Evolutionary conservation across 2,329 filamentous ascomycete species (phyloP), one percentile per base, ranked within the genome.

Genomic region (Dactylellina sp.): DNA sequence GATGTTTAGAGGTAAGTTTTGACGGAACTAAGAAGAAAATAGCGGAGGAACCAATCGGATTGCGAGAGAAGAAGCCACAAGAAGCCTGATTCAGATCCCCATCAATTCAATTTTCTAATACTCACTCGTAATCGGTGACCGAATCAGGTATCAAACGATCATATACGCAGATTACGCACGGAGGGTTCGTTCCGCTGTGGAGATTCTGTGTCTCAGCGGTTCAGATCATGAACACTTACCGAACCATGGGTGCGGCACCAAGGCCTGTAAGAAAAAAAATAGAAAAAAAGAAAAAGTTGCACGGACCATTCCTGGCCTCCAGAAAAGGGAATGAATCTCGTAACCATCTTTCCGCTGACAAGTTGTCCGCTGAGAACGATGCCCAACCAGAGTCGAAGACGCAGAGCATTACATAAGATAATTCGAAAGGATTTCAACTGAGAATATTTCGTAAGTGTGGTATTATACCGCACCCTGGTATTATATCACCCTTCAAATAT

Each of bases 141-240:
- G 37, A 40, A 68, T 42, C 24, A 60, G 63, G 63, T 28, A 60
- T 24, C 20, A 53, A 47, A 40, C 28, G 20, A 47, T 56, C 28
- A 24, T 5, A 57, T 49, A 32, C 37, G 46, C 22, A 55, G 46
- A 16, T 42, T 40, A 50, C 40, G 61, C 42, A 53, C 50, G 44
- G 61, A 65, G 44, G 50, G 16, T n/a, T 59, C 42, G 52, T 60
- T 60, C 63, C 63, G 53, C 47, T 59, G 62, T 66, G 52, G 52
- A 56, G 50, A 22, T 57, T 57, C 46, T 53, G 18, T 53, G 49
- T 53, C 49, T 53, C 49, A 53, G 4, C 18, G n/a, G 12, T 37
- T 53, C 20, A 28, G 20, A 50, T 44, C 14, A 44, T 44, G n/a
- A 22, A 22, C 9, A 46, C 16, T 46, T 53, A 39, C 40, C 42